phyloP scores from a whole-genome alignment of 148 eudicot species.

The Selenicereus undatus region DNA sequence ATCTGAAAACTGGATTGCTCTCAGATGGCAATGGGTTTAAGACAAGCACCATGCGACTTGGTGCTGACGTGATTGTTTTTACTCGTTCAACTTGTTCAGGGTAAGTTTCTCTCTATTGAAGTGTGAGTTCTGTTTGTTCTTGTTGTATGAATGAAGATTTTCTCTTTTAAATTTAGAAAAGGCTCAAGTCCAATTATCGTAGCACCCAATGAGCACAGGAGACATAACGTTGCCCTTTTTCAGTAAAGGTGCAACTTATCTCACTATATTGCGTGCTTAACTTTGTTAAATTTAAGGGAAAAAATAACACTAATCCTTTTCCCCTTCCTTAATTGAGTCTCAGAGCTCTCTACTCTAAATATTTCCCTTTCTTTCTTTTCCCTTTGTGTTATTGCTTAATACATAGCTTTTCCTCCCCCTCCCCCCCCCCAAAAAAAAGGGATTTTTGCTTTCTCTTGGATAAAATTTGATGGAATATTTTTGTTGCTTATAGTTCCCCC shows the following conservation, averaged over 20 bases:
- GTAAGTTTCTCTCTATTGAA: conserved; percentile 36
- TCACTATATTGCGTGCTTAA: not conserved
- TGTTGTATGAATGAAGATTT: not conserved
- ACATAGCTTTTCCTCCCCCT: not conserved
- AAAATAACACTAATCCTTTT: not conserved
- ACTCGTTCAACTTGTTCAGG: conserved; percentile 67
- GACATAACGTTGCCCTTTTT: not conserved
- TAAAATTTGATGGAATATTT: not conserved
- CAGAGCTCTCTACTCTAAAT: not conserved
- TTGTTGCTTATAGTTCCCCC: not conserved
- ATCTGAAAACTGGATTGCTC: conserved; percentile 13
- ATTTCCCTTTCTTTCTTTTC: not conserved
- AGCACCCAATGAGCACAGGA: not conserved
- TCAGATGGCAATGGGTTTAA: conserved; percentile 98
- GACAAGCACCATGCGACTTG: conserved; percentile 98
- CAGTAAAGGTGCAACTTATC: not conserved
- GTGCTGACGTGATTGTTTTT: conserved; percentile 93
- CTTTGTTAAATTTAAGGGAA: not conserved
- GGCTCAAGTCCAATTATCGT: too few species aligned
- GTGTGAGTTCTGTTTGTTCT: not conserved
- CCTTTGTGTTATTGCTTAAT: not conserved
- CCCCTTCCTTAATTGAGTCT: not conserved
- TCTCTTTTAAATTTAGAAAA: too few species aligned
- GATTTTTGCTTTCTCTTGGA: not conserved
- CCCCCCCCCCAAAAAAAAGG: not conserved